Conservation (phyloP, 139 green algal genomes). For the Tetradesmus lagerheimii region DNA sequence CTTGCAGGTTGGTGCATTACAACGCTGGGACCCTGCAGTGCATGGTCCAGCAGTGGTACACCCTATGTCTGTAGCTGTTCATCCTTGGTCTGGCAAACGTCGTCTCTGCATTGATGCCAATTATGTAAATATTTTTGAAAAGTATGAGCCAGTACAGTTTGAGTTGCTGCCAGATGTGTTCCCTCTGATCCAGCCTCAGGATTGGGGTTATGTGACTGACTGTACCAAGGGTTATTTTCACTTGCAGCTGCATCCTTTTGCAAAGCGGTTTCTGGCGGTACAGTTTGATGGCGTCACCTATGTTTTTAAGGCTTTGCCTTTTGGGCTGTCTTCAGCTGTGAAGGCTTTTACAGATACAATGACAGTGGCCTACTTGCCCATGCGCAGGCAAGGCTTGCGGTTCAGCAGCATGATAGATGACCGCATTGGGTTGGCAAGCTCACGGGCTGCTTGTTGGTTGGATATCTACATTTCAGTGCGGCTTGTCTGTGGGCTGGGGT, state of each 20-base stretch:
- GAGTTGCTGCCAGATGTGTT: constrained; percentile 38
- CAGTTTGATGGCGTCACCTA: constrained; percentile 12
- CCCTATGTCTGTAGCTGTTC: constrained; percentile 30
- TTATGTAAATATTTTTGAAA: constrained; percentile 36
- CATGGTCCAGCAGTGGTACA: constrained; percentile 5
- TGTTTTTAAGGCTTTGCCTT: constrained; percentile 23
- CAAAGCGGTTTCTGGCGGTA: neutral
- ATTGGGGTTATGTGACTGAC: constrained; percentile 22
- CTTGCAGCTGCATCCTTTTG: neutral
- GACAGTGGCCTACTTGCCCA: neutral
- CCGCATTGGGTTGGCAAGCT: neutral
- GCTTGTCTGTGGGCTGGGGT: constrained; percentile 12
- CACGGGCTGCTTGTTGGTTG: neutral
- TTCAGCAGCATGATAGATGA: constrained; percentile 40
- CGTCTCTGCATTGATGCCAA: constrained; percentile 35
- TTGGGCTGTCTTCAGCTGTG: constrained; percentile 29
- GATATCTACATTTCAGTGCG: constrained; percentile 4
- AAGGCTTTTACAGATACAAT: constrained; percentile 13
- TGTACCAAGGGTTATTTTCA: constrained; percentile 30
- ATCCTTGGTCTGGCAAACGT: neutral
- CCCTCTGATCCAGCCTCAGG: neutral
- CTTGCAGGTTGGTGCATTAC: neutral
- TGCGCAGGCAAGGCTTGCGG: neutral
- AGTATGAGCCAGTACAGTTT: constrained; percentile 35
- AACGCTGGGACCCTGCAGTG: neutral